phyloP scores from a whole-genome alignment of 2,329 filamentous ascomycete genomes.

The Hirsutella thompsonii region DNA sequence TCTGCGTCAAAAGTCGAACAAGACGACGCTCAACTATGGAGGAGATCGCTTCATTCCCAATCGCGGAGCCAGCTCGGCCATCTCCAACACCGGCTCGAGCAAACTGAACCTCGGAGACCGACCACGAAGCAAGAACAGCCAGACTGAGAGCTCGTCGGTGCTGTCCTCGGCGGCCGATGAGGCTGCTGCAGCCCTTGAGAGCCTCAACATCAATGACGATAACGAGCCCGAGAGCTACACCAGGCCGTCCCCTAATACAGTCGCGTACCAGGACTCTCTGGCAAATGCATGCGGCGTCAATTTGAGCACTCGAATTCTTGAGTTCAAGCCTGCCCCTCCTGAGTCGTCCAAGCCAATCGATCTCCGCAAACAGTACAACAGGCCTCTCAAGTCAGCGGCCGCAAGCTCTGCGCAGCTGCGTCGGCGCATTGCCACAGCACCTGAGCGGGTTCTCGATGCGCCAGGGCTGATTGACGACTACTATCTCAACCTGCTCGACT shows the following conservation, averaged over 20 bases:
- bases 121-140: slow-evolving; percentile 59
- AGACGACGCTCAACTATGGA: slow-evolving; percentile 69
- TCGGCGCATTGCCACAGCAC: slow-evolving; percentile 83
- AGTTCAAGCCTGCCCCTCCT: slow-evolving; percentile 96
- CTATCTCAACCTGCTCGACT: slow-evolving; percentile 97
- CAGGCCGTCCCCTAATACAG: slow-evolving; percentile 73
- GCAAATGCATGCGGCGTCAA: slow-evolving; percentile 86
- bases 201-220: slow-evolving; percentile 61
- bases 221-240: slow-evolving; percentile 51
- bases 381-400: slow-evolving; percentile 70
- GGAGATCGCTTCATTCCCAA: slow-evolving; percentile 96
- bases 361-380: slow-evolving; percentile 94
- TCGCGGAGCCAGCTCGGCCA: slow-evolving; percentile 76
- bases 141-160: slow-evolving; percentile 57
- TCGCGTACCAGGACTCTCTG: slow-evolving; percentile 84
- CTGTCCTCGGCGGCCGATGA: slow-evolving; percentile 73
- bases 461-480: slow-evolving; percentile 96
- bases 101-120: slow-evolving; percentile 67
- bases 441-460: slow-evolving; percentile 91
- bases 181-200: slow-evolving; percentile 65
- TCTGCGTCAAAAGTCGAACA: slow-evolving; percentile 46
- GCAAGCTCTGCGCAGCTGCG: slow-evolving; percentile 73
- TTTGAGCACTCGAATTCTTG: slow-evolving; percentile 87
- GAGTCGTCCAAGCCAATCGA: slow-evolving; percentile 98
- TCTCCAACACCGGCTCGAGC: slow-evolving; percentile 65